These are phyloP conservation scores for Nepenthes mirabilis DNA, from an alignment of 148 eudicot species.

Conservation along the genomic window DNA sequence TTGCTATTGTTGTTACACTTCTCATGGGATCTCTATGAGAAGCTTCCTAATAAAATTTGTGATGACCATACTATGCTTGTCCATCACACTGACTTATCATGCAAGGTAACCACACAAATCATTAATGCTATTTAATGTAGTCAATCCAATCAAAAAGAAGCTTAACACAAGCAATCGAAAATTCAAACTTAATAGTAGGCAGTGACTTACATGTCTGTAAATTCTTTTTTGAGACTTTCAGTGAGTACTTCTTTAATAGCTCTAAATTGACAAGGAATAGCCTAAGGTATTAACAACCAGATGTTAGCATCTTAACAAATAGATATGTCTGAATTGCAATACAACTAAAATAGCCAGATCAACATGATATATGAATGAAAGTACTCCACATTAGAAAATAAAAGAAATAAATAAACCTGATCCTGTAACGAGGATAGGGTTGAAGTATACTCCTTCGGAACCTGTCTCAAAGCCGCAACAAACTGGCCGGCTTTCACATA, in stretches of 20 bases:
- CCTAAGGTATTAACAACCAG: conserved; percentile 32
- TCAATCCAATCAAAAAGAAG: too few relatives aligned
- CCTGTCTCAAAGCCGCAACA: conserved; percentile 77
- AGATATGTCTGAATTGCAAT: background rate
- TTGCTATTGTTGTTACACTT: too few relatives aligned
- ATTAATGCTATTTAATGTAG: too few relatives aligned
- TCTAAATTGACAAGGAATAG: conserved; percentile 58
- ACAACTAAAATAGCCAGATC: background rate
- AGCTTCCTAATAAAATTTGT: too few relatives aligned
- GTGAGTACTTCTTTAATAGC: conserved; percentile 58
- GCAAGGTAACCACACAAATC: too few relatives aligned
- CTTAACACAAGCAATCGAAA: background rate
- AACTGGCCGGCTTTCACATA: conserved; percentile 97
- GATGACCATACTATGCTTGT: too few relatives aligned
- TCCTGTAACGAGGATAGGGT: conserved; percentile 81
- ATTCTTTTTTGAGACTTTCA: conserved; percentile 46
- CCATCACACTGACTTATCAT: too few relatives aligned
- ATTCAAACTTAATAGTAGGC: background rate
- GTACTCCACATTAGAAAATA: background rate
- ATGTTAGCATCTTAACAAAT: conserved; percentile 11
- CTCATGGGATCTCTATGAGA: too few relatives aligned
- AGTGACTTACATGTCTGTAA: conserved; percentile 59
- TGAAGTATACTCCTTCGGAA: conserved; percentile 67
- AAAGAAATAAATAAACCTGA: conserved; percentile 39
- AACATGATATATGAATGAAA: too few relatives aligned